These are phyloP conservation scores for Alternaria sp. DNA, from an alignment of 2,329 filamentous ascomycete genomes.

Conservation along the genomic window DNA sequence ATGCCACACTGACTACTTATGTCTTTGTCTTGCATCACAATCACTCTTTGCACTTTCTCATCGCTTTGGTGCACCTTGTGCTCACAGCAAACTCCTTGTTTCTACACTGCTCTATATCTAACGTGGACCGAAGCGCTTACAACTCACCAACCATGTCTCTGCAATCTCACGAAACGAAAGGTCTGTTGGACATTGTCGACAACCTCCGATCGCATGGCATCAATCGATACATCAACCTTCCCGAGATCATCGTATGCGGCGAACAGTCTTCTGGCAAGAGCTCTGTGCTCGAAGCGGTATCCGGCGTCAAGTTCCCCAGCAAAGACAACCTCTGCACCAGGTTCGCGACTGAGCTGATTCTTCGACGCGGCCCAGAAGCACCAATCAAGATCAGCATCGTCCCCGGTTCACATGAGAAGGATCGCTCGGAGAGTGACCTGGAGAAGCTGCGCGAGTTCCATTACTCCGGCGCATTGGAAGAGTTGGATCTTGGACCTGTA, in stretches of 20 bases:
- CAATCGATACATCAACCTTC: constrained; percentile 35
- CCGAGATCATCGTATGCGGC: constrained; percentile 45
- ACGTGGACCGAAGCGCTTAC: background rate
- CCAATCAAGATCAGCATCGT: constrained; percentile 54
- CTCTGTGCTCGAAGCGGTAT: constrained; percentile 44
- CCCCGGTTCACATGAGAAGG: constrained; percentile 10
- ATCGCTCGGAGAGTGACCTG: background rate
- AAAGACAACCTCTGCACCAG: constrained; percentile 64
- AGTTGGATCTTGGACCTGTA: constrained; percentile 13
- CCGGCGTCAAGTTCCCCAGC: constrained; percentile 63
- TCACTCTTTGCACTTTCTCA: background rate
- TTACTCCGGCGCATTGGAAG: background rate
- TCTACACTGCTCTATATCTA: background rate
- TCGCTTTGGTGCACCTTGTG: background rate
- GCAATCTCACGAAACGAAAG: background rate
- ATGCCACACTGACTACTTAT: background rate
- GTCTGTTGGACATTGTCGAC: constrained; percentile 60
- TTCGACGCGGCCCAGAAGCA: constrained; percentile 51
- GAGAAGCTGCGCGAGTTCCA: constrained; percentile 13
- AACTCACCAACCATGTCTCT: background rate
- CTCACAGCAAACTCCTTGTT: background rate
- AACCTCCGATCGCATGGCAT: constrained; percentile 54
- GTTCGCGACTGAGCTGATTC: constrained; percentile 66
- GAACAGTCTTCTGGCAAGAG: constrained; percentile 36
- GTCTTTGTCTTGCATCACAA: background rate